Evolutionary conservation across 1,284 basidiomycete genomes (phyloP), one percentile per base, ranked within the genome.

Genomic region (Moesziomyces parantarcticus): DNA sequence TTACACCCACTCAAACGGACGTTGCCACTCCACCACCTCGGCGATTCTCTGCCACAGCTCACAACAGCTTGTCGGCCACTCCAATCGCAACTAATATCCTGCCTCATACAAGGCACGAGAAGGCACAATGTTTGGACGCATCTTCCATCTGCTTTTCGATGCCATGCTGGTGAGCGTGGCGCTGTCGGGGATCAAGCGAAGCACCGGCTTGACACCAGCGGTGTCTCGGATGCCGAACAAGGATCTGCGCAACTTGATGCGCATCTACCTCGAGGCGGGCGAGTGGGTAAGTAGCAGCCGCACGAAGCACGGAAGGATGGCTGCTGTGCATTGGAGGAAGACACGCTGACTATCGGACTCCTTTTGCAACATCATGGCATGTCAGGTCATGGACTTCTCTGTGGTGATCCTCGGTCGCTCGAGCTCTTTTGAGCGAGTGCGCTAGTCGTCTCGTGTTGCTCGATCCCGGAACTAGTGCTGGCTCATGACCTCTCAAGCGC

Each of bases 381-480:
- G 50, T 25, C 46, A 78, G 77, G 51, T 82, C 46, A 80, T 80
- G 77, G 80, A 82, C 64, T 79, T 80, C 46, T 58, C 75, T 2
- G 78, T 82, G 32, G 82, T 83, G 48, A 70, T 82, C 16, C 64
- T 83, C 1, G 81, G 82, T 29, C 79, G 82, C 34, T 82, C 79
- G 16, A 68, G 71, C 63, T 77, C 64, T 11, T 83, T 83, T 50
- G 81, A 83, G 57, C 71, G 81, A 3, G 70, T 83, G 3, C 78
- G 80, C 32, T 83, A 58, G 62, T 9, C 29, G 29, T 9, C 29
- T 32, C n/a, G 26, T 7, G 7, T 16, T 4, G 14, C n/a, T 11
- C 23, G 14, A 5, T 36, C 14, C 8, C 22, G 2, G 13, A 10
- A 10, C 2, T 3, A n/a, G 3, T 8, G 25, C 36, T 22, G 4